These are phyloP conservation scores for Penicillium sp. DNA, from an alignment of 2,329 filamentous ascomycete genomes.

Conservation along the genomic window DNA sequence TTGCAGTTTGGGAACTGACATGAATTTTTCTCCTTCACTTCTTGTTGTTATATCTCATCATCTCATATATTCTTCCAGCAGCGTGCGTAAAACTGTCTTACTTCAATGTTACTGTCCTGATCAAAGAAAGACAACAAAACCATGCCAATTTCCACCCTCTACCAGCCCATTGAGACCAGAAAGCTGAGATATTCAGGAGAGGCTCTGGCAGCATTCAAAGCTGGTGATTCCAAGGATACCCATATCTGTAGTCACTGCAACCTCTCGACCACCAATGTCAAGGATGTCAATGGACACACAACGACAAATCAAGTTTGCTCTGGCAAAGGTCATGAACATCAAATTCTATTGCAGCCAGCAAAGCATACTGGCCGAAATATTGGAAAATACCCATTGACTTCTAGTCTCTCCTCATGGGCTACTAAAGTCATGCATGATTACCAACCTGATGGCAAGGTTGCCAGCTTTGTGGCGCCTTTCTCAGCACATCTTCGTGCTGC, in stretches of 20 bases:
- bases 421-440: neutral
- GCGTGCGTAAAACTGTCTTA: too few relatives aligned
- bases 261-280: neutral
- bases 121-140: too few relatives aligned
- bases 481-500: neutral
- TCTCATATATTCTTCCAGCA: too few relatives aligned
- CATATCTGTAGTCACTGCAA: neutral
- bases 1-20: too few relatives aligned
- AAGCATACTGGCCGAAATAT: too few relatives aligned
- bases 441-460: neutral
- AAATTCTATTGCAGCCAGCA: too few relatives aligned
- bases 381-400: conserved; percentile 4
- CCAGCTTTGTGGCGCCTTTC: neutral
- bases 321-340: too few relatives aligned
- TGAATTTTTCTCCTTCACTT: too few relatives aligned
- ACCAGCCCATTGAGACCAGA: neutral
- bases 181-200: neutral
- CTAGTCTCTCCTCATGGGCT: neutral
- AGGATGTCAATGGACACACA: neutral
- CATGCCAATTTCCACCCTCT: neutral
- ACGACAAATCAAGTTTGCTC: neutral
- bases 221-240: neutral
- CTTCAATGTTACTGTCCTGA: too few relatives aligned
- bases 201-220: neutral
- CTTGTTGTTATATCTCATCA: too few relatives aligned